Conservation (phyloP, 352 stramenopile species). For the Phytophthora colocasiae region DNA sequence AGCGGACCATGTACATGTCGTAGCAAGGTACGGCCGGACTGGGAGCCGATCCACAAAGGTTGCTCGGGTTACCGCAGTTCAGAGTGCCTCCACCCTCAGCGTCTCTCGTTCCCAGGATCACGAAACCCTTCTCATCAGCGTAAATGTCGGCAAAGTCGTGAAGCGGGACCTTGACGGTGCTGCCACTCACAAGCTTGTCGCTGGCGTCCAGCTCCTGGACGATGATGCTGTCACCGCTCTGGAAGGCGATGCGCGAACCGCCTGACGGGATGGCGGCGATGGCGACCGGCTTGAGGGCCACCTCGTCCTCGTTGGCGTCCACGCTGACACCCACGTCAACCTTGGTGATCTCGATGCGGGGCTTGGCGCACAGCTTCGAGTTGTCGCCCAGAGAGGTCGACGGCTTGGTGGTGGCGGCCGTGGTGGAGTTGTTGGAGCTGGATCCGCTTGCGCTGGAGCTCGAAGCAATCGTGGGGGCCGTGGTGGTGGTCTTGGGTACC, state of each 20-base stretch:
- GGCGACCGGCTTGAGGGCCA: constrained; percentile 52
- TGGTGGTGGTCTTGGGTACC: constrained; percentile 2
- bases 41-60: constrained; percentile 53
- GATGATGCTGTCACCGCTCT: constrained; percentile 55
- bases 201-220: constrained; percentile 56
- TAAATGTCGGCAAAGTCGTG: constrained; percentile 68
- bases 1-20: constrained; percentile 72
- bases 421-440: constrained; percentile 14
- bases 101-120: constrained; percentile 57
- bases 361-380: constrained; percentile 52
- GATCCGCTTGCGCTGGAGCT: constrained; percentile 16
- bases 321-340: constrained; percentile 47
- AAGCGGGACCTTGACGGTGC: constrained; percentile 42
- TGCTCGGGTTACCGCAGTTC: constrained; percentile 64
- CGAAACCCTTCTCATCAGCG: constrained; percentile 61
- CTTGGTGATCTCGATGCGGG: constrained; percentile 47
- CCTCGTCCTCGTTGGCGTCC: constrained; percentile 58
- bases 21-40: constrained; percentile 54
- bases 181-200: constrained; percentile 55
- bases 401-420: constrained; percentile 12
- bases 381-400: constrained; percentile 5
- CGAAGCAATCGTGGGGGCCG: neutral
- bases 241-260: constrained; percentile 58
- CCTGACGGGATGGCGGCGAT: constrained; percentile 51
- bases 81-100: constrained; percentile 58